phyloP scores from a whole-genome alignment of 805 yeast genomes.

The Scheffersomyces stipitis region DNA sequence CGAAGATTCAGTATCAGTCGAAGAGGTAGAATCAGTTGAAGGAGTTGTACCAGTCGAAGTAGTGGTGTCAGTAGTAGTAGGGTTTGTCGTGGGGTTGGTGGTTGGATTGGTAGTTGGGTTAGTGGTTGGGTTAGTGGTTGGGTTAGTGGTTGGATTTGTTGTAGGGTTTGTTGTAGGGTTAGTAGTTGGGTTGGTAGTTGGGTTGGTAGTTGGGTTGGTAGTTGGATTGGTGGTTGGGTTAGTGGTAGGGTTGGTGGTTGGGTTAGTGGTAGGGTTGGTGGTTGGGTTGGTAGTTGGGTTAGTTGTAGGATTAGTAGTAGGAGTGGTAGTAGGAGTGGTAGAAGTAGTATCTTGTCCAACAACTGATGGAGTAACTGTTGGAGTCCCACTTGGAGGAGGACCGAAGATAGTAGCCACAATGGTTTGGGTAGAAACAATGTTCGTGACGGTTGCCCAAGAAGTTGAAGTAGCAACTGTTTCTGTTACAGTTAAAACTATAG shows the following conservation, averaged over 20 bases:
- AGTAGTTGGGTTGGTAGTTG: no score
- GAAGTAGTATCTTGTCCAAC: slow-evolving; percentile 4
- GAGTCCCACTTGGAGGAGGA: slow-evolving; percentile 17
- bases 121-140: no score
- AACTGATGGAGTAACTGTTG: slow-evolving; percentile 2
- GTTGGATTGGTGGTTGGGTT: neutral
- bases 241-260: neutral
- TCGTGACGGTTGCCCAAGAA: no score
- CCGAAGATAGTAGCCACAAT: slow-evolving; percentile 14
- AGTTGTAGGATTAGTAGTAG: slow-evolving; percentile 9
- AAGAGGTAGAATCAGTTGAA: slow-evolving; percentile 5
- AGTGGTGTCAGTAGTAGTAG: no score
- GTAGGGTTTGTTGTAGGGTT: no score
- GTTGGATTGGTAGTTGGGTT: no score
- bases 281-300: slow-evolving; percentile 1
- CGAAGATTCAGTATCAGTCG: no score
- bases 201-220: no score
- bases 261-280: neutral
- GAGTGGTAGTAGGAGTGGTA: slow-evolving; percentile 6
- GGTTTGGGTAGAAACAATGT: slow-evolving; percentile 9
- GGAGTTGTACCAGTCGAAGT: slow-evolving; percentile 10
- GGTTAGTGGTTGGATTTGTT: no score
- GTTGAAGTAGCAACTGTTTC: slow-evolving; percentile 17
- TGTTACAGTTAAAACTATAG: slow-evolving; percentile 22
- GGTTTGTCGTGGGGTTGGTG: no score